Conservation (phyloP, 805 yeast genomes). For the Saturnispora dispora region DNA sequence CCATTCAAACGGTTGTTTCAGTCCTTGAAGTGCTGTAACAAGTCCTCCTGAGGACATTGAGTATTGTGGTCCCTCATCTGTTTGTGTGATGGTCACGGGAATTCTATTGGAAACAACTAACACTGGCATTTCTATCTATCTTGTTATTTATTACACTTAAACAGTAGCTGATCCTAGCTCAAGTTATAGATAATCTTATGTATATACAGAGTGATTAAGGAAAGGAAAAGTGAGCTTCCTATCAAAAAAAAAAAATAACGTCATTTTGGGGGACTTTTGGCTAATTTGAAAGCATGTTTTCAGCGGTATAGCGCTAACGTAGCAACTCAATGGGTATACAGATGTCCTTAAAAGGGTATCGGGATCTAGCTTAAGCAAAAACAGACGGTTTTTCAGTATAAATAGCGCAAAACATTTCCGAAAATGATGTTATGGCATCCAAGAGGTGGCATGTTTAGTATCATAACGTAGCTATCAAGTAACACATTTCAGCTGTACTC, state of each 20-base stretch:
- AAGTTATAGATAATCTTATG: neutral
- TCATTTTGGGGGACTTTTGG: neutral
- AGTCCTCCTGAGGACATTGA: slow-evolving; percentile 96
- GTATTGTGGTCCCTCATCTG: slow-evolving; percentile 56
- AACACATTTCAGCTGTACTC: neutral
- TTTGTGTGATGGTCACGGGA: slow-evolving; percentile 76
- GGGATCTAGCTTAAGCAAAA: neutral
- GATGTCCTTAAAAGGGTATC: neutral
- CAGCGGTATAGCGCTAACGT: neutral
- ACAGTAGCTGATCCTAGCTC: neutral
- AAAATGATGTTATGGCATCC: neutral
- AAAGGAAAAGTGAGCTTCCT: neutral
- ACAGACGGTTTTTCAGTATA: neutral
- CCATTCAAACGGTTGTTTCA: slow-evolving; percentile 90
- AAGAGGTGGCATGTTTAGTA: neutral
- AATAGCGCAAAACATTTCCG: neutral
- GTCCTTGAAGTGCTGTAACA: slow-evolving; percentile 90
- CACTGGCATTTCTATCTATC: slow-evolving; percentile 29
- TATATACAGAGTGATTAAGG: neutral
- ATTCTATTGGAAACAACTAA: slow-evolving; percentile 89
- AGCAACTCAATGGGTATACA: neutral
- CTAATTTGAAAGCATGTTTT: no score
- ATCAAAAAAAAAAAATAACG: neutral
- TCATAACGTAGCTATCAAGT: neutral
- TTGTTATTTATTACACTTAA: neutral